A percentile compares a stretch with the other conserved stretches of the same genome.
These are phyloP conservation scores for Quercus mongolica DNA, from an alignment of 306 rosid species.

Conservation along the genomic window DNA sequence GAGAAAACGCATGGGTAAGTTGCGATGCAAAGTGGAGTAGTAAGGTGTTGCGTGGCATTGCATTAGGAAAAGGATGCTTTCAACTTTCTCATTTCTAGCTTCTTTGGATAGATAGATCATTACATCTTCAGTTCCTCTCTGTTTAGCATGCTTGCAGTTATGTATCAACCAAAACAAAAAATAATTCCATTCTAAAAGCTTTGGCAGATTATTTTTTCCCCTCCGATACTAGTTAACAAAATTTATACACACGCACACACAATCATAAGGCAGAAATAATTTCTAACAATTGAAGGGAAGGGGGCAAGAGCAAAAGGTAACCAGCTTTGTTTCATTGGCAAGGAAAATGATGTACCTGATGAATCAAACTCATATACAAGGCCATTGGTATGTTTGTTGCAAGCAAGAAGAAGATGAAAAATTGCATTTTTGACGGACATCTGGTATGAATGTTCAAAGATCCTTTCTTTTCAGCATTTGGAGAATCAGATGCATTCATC, in stretches of 20 bases:
- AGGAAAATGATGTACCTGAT: constrained; percentile 65
- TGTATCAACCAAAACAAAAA: constrained; percentile 6
- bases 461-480: constrained; percentile 26
- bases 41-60: constrained; percentile 96
- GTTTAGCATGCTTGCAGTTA: constrained; percentile 13
- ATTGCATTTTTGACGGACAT: constrained; percentile 40
- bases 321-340: not conserved
- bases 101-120: constrained; percentile 74
- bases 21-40: constrained; percentile 69
- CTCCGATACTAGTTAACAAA: not conserved
- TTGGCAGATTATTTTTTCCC: not conserved
- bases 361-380: constrained; percentile 91
- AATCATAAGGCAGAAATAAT: not conserved
- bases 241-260: constrained; percentile 1
- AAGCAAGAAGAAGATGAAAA: constrained; percentile 66
- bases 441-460: constrained; percentile 29
- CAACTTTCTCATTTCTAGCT: constrained; percentile 54
- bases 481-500: constrained; percentile 34
- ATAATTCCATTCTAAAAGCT: not conserved
- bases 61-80: constrained; percentile 67
- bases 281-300: not conserved
- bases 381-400: constrained; percentile 92
- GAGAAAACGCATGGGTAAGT: constrained; percentile 78
- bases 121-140: constrained; percentile 97
- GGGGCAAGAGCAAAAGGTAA: not conserved